phyloP scores from a whole-genome alignment of 2,329 filamentous ascomycete genomes.

The Orbilia ellipsospora region DNA sequence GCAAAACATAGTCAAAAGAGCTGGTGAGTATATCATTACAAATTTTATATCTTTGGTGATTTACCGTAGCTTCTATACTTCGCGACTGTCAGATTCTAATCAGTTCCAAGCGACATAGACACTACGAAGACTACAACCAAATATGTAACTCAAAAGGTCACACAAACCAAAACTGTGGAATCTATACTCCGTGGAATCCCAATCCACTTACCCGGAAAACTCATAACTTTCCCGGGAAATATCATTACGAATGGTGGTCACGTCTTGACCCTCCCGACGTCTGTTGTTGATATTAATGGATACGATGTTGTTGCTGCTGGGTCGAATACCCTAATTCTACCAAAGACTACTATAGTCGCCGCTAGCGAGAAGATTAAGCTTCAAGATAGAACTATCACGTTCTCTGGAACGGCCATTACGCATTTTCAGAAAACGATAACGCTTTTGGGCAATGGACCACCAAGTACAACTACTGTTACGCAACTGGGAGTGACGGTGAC shows the following conservation, averaged over 20 bases:
- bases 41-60: too few relatives aligned
- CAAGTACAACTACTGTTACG: background rate
- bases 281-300: background rate
- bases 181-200: background rate
- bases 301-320: slow-evolving; percentile 4
- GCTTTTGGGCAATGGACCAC: background rate
- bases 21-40: too few relatives aligned
- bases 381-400: background rate
- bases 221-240: slow-evolving; percentile 1
- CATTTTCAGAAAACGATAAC: slow-evolving; percentile 7
- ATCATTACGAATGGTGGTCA: slow-evolving; percentile 2
- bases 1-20: too few relatives aligned
- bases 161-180: background rate
- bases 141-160: background rate
- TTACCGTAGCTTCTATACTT: too few relatives aligned
- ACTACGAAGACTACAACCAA: background rate
- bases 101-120: too few relatives aligned
- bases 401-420: background rate
- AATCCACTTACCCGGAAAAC: slow-evolving; percentile 3
- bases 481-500: background rate
- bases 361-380: background rate
- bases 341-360: slow-evolving; percentile 2
- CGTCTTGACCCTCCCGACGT: background rate
- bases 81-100: too few relatives aligned
- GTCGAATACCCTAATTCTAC: slow-evolving; percentile 1